phyloP scores from a whole-genome alignment of 208 protist species.

The Trypanosoma cruzi region DNA sequence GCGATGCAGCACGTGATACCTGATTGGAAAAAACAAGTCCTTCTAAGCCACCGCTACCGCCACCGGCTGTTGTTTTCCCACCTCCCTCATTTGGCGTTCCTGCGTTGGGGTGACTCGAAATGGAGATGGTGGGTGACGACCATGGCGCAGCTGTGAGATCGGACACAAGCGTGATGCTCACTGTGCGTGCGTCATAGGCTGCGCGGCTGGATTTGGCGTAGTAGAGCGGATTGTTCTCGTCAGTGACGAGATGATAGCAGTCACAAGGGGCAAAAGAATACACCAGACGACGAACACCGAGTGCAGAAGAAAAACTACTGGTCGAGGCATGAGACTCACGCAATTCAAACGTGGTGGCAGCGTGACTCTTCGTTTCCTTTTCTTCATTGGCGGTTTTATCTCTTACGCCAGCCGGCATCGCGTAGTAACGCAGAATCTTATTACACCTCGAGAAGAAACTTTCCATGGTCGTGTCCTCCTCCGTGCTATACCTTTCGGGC shows the following conservation, averaged over 20 bases:
- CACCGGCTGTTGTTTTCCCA: not conserved
- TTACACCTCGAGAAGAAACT: conserved; percentile 59
- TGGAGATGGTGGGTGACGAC: conserved; percentile 19
- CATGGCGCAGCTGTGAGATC: conserved; percentile 37
- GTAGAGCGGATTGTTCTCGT: conserved; percentile 66
- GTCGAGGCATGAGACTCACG: not conserved
- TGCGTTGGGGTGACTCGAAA: conserved; percentile 8
- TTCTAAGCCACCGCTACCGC: conserved; percentile 19
- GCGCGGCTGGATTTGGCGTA: conserved; percentile 57
- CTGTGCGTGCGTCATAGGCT: conserved; percentile 49
- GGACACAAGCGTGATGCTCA: conserved; percentile 62
- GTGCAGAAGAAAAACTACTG: conserved; percentile 16
- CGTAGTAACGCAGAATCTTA: conserved; percentile 52
- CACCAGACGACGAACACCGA: conserved; percentile 58
- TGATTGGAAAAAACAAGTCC: conserved; percentile 36
- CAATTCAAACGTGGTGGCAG: not conserved
- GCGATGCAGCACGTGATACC: conserved; percentile 33
- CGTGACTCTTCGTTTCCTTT: not conserved
- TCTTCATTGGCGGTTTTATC: conserved; percentile 16
- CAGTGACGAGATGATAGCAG: conserved; percentile 71
- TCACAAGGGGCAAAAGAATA: conserved; percentile 77
- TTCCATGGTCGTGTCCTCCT: conserved; percentile 40
- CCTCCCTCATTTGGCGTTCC: not conserved
- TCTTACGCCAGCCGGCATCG: not conserved
- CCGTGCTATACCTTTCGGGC: conserved; percentile 25